Conservation (phyloP, 2,329 filamentous ascomycete genomes). For the Alternaria viburni region DNA sequence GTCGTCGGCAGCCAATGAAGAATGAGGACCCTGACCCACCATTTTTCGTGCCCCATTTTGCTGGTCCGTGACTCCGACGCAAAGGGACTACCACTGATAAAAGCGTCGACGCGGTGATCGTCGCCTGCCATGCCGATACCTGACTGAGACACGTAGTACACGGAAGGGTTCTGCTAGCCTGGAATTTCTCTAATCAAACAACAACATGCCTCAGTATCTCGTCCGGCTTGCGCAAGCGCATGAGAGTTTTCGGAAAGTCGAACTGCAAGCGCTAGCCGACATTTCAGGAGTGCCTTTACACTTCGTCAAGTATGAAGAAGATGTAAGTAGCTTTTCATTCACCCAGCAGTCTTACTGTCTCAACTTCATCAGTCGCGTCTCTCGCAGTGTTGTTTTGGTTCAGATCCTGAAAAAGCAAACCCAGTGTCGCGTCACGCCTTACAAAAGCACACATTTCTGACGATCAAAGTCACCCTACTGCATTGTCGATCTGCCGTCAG, state of each 20-base stretch:
- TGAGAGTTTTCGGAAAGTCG: slow-evolving; percentile 86
- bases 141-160: slow-evolving; percentile 17
- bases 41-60: slow-evolving; percentile 15
- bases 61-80: slow-evolving; percentile 21
- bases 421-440: neutral
- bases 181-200: neutral
- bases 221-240: slow-evolving; percentile 89
- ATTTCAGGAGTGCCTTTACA: slow-evolving; percentile 71
- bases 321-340: slow-evolving; percentile 62
- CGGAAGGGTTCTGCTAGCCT: neutral
- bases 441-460: slow-evolving; percentile 9
- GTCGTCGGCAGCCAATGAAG: slow-evolving; percentile 16
- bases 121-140: slow-evolving; percentile 26
- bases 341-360: neutral
- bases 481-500: slow-evolving; percentile 69
- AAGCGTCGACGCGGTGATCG: neutral
- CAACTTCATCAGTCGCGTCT: slow-evolving; percentile 4
- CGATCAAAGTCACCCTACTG: slow-evolving; percentile 81
- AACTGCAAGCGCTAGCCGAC: slow-evolving; percentile 80
- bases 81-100: neutral
- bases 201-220: slow-evolving; percentile 69
- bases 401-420: neutral
- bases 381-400: neutral
- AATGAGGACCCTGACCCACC: slow-evolving; percentile 10
- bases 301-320: slow-evolving; percentile 74